Conservation (phyloP, 2,329 filamentous ascomycete species). For the Mariannaea elegans region DNA sequence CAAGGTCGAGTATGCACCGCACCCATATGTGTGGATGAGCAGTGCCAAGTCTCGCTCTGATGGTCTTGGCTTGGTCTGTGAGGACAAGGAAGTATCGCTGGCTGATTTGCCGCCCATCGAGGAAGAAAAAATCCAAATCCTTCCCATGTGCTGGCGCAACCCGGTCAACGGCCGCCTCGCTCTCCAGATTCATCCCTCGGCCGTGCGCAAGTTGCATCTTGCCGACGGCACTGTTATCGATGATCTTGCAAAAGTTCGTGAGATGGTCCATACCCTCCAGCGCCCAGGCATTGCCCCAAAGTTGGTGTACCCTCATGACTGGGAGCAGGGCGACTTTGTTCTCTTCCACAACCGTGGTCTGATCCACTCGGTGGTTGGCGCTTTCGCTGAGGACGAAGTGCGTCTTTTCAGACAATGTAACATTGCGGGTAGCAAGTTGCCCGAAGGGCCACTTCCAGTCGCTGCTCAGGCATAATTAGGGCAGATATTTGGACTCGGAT, state of each 20-base stretch:
- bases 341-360: constrained; percentile 82
- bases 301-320: constrained; percentile 78
- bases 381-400: constrained; percentile 77
- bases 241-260: constrained; percentile 71
- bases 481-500: too few species aligned
- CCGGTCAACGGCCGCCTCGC: constrained; percentile 74
- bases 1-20: constrained; percentile 77
- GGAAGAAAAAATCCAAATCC: constrained; percentile 71
- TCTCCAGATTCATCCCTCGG: constrained; percentile 78
- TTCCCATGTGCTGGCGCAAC: constrained; percentile 83
- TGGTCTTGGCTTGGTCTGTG: constrained; percentile 76
- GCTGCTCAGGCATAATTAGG: not conserved
- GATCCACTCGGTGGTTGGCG: constrained; percentile 78
- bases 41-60: constrained; percentile 70
- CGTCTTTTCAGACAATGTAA: constrained; percentile 83
- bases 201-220: constrained; percentile 74
- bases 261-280: constrained; percentile 75
- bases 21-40: constrained; percentile 87
- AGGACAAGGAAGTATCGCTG: constrained; percentile 68
- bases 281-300: constrained; percentile 75
- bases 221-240: constrained; percentile 74
- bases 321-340: constrained; percentile 79
- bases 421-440: constrained; percentile 70
- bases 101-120: constrained; percentile 72
- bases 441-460: constrained; percentile 55